phyloP scores from a whole-genome alignment of 139 green algal genomes.

The Pseudopediastrum boryanum region DNA sequence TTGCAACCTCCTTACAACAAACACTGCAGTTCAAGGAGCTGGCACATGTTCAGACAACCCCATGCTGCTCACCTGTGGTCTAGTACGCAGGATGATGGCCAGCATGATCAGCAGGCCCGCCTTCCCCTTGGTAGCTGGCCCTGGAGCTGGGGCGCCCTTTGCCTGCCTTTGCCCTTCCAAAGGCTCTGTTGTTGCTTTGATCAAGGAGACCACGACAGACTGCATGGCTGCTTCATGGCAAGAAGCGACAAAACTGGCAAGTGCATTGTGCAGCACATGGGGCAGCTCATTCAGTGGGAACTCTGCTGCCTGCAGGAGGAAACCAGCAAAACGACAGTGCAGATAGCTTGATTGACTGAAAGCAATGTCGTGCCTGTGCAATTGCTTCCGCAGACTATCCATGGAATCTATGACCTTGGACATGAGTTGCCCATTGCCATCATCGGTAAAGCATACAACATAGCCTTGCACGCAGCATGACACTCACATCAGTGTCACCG shows the following conservation, averaged over 20 bases:
- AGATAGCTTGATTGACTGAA: too few species aligned
- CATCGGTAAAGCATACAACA: too few species aligned
- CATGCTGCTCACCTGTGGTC: conserved; percentile 22
- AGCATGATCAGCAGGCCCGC: conserved; percentile 36
- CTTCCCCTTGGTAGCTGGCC: conserved; percentile 30
- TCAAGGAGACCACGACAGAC: conserved; percentile 6
- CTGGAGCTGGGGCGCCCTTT: background rate
- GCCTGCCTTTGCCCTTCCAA: conserved; percentile 1
- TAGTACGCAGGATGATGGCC: conserved; percentile 35
- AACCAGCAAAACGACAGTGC: too few species aligned
- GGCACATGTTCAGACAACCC: too few species aligned
- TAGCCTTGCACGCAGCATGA: too few species aligned
- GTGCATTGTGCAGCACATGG: conserved; percentile 11
- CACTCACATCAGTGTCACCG: too few species aligned
- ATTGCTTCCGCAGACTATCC: too few species aligned
- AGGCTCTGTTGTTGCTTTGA: background rate
- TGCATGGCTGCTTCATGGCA: conserved; percentile 11
- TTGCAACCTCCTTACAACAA: too few species aligned
- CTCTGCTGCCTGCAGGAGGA: conserved; percentile 19
- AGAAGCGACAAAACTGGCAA: conserved; percentile 20
- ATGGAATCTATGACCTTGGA: too few species aligned
- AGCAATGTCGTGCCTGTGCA: too few species aligned
- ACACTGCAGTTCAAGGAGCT: too few species aligned
- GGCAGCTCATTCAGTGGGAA: conserved; percentile 19
- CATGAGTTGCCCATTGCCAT: too few species aligned